Base-by-base conservation (phyloP, 2,329 filamentous ascomycete species). In the Aspergillus floridensis region DNA sequence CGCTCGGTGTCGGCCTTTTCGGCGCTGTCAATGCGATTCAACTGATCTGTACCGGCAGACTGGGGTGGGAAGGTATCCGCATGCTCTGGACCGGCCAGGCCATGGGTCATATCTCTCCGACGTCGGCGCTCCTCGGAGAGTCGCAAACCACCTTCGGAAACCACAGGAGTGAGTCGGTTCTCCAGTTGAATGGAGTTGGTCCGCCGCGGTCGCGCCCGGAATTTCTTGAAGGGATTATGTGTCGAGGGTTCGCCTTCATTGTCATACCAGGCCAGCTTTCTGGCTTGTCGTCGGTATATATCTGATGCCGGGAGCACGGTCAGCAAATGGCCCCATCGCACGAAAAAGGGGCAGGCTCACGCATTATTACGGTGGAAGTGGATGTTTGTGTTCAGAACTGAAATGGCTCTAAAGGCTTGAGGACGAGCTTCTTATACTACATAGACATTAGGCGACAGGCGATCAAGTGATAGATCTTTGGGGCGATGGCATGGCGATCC, bases 141-240 rank as follows among this genome's bases (percentile, higher is more conserved):
- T 35, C 57, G 60, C 26, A 69, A 56, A 24, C 70, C 70, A 5
- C 65, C 67, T 58, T 68, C 62, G 29, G 68, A 70, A 55, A 62
- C 63, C 11, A 64, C 53, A 8, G 59, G 63, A 10, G 53, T 44
- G 16, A 71, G 53, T n/a, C 69, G 65, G 47, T 61, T 64, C 59
- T 77, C 72, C n/a, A 75, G 62, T 50, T 72, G 67, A 31, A 70
- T 66, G 35, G 72, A 70, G 32, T 64, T 59, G n/a, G 66, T 63
- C 47, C 70, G 68, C 21, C 61, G 68, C 14, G 67, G 67, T 26
- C 66, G 69, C 35, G 65, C 53, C 44, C 70, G 70, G 62, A 75
- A 72, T 56, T 77, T 78, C 54, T 75, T 75, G 61, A 78, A 79
- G 16, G 77, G 77, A 55, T 79, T 79, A 56, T 71, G 70, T 5